Evolutionary conservation across 106 monocot species (phyloP), one percentile per base, ranked within the genome.

Genomic region (Acanthochlamys bracteata): DNA sequence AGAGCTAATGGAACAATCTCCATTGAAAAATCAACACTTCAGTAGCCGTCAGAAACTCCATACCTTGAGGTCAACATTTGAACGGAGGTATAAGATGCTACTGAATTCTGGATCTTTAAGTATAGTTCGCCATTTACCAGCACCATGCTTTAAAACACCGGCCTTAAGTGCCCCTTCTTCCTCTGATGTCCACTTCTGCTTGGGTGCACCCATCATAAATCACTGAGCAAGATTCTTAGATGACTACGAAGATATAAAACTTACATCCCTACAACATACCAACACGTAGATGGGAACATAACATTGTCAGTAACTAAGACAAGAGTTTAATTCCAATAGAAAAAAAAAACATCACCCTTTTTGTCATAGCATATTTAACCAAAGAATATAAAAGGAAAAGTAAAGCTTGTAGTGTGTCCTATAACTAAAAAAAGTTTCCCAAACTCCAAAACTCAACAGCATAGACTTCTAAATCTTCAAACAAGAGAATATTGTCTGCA

Each of bases 11-110:
- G 4, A 33, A 33, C 33, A 3, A 33, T 33, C 33, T 33, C 33
- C 33, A 33, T 3, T 6, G 4, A 33, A 33, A 33, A 33, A 33
- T 33, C 33, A 33, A 33, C 33, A 49, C 4, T 49, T 49, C 2
- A 4, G 49, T 49, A 2, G 33, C 33, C 1, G 33, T 3, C 6
- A 14, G 8, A 63, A 22, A 12, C 9, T 42, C 4, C 46, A 60
- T 74, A 79, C 79, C 79, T 79, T 79, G 52, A 79, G 73, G 73
- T 79, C 79, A 53, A 79, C 79, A 74, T 79, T 79, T 16, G 79
- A 79, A 15, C 79, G 79, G 12, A 73, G 25, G 43, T 68, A 53
- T 39, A 79, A 70, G 41, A 74, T 39, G 43, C 53, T 59, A 61
- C 79, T 79, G 59, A 79, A 79, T 20, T 79, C 79, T 21, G 79